Evolutionary conservation across 345 rosid species (phyloP).

Genomic region (Gossypium australe): DNA sequence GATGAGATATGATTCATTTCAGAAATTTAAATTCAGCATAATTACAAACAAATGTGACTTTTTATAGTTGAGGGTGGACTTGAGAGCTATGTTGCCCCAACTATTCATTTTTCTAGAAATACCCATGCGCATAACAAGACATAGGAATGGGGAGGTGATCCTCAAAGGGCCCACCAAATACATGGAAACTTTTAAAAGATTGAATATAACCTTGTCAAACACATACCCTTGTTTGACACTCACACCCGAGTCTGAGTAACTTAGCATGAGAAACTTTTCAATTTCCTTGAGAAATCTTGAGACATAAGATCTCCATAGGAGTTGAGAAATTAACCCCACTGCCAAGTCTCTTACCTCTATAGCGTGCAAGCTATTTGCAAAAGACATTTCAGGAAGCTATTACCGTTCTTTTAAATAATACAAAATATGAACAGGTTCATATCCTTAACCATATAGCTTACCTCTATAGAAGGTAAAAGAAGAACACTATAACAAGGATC

Average conservation of each 20-base stretch:
- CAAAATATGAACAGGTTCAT: neutral
- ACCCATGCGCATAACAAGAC: neutral
- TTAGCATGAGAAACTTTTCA: neutral
- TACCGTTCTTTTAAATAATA: neutral
- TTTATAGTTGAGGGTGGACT: neutral
- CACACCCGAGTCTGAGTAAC: neutral
- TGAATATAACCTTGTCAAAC: neutral
- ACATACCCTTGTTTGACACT: no score
- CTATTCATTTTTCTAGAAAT: neutral
- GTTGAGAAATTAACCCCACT: neutral
- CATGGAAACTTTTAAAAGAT: neutral
- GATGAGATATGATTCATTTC: neutral
- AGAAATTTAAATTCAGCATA: neutral
- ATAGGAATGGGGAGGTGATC: neutral
- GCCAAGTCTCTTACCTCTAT: neutral
- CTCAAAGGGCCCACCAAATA: neutral
- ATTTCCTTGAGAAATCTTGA: neutral
- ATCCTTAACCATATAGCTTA: constrained; percentile 18
- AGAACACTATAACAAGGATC: constrained; percentile 77
- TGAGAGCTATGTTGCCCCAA: neutral
- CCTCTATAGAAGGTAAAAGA: constrained; percentile 88
- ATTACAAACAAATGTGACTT: neutral
- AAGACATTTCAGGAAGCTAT: constrained; percentile 1
- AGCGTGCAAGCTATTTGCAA: neutral
- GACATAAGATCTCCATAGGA: neutral